Base-by-base conservation (phyloP, 306 rosid species). In the Vicia faba region DNA sequence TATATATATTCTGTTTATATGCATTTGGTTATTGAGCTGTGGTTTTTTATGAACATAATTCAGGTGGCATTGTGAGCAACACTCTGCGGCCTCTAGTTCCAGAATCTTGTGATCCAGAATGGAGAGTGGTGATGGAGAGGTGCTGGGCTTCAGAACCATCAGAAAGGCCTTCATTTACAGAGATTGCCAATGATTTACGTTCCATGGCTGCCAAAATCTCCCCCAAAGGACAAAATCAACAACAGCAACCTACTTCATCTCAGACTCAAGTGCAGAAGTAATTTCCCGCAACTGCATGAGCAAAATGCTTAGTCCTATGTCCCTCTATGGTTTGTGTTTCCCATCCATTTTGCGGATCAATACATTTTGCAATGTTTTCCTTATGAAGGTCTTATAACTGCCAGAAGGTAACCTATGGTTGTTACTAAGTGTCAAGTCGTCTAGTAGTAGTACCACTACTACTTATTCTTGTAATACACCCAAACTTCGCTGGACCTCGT, bases 61-160 rank as follows among this genome's bases (percentile, higher is more conserved):
- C 81, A 92, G 98, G 98, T 40, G 96, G 96, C 53, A 92, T 92
- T 28, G 96, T 92, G 72, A 92, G 84, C 79, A 92, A 92, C 85
- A 92, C 98, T 13, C 73, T 92, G 83, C 83, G 96, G 70, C 96
- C 96, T 12, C 80, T 68, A 33, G 61, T 92, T 57, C 96, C 91
- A 0, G 91, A 86, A 43, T 75, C 78, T 41, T 86, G 96, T 81
- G 91, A 84, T 66, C 79, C 85, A 0, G 96, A 87, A 49, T 92
- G 96, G 96, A 84, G 68, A 63, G 69, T 70, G 18, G 74, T 92
- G 69, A 92, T 89, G 96, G 96, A 89, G 86, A 73, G 82, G 78
- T 89, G 96, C 78, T 92, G 98, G 96, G 83, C 96, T 31, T 63
- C 93, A 1, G 96, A 89, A 81, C 91, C 95, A 28, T 84, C 84